Evolutionary conservation across 345 rosid genomes (phyloP), one percentile per base, ranked within the genome.

Genomic region (Hibiscus syriacus): DNA sequence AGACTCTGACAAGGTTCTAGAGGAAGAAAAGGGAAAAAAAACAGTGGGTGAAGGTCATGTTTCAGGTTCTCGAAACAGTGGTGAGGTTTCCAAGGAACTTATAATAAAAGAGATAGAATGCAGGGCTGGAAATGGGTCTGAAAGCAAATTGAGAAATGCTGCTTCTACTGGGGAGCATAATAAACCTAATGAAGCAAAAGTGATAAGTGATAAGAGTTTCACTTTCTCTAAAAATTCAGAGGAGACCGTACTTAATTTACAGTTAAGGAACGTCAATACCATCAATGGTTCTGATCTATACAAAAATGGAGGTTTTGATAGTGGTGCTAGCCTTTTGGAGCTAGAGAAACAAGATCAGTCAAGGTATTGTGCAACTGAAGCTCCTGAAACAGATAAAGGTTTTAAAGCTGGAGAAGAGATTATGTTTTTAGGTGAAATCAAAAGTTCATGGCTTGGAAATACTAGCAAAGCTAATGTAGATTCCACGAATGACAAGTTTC

Each of bases 51-150:
- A 75, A 60, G 55, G 57, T 75, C 79, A 50, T 60, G 82, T 77
- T 48, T 73, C 75, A 22, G 76, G 80, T 66, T 80, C 87, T 73
- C 81, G 52, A 39, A 79, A 70, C 58, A 72, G 79, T 57, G 74
- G 80, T 39, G 95, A 86, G 46, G 58, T 80, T 74, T 88, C 90
- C 3, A 78, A 82, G 68, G 97, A 93, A 78, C 92, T 95, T 39
- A 84, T 93, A 76, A 89, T 93, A 66, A 93, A 90, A 75, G 98
- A 93, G 75, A 82, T 93, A 64, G 92, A 89, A 69, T 87, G 81
- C 55, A 87, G 96, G 62, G 78, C 86, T 57, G 81, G 76, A 56
- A 87, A 84, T 67, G 90, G 87, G 13, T 76, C 85, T 72, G 92
- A 86, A 29, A 76, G 74, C 81, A 88, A 78, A 77, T 84, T 85